Evolutionary conservation across 176 grass and related monocot genomes (phyloP).

Genomic region (Avena insularis): DNA sequence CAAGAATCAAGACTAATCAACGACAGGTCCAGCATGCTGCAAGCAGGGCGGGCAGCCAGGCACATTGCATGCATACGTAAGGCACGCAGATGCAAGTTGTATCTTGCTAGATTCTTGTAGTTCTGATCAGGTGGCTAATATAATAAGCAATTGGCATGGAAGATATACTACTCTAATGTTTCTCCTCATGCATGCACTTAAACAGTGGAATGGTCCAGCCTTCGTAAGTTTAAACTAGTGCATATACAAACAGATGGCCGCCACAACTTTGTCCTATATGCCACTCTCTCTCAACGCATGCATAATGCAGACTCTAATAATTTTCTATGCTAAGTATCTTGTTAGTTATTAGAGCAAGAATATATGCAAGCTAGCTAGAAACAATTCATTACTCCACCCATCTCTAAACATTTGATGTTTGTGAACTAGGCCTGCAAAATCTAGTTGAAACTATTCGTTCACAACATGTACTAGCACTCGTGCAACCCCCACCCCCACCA

Average conservation of each 20-base stretch:
- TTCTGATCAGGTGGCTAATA: slow-evolving; percentile 10
- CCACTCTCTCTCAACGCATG: slow-evolving; percentile 21
- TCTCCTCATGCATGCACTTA: slow-evolving; percentile 41
- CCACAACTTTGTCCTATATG: slow-evolving; percentile 51
- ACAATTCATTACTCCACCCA: background rate
- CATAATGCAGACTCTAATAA: slow-evolving; percentile 20
- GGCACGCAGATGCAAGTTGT: background rate
- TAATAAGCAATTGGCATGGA: slow-evolving; percentile 8
- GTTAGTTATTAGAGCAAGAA: background rate
- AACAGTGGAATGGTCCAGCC: background rate
- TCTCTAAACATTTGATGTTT: background rate
- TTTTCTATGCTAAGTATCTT: background rate
- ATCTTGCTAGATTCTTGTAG: background rate
- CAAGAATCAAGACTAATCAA: background rate
- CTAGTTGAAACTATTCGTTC: background rate
- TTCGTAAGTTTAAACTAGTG: slow-evolving; percentile 5
- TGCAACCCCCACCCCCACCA: too few species aligned
- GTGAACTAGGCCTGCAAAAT: background rate
- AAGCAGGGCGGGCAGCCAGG: background rate
- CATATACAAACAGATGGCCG: slow-evolving; percentile 41
- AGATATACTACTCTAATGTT: background rate
- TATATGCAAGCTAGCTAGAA: background rate
- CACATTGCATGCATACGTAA: slow-evolving; percentile 21
- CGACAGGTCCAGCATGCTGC: slow-evolving; percentile 28
- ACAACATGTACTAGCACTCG: background rate